Conservation (phyloP, 2,329 filamentous ascomycete species). For the Fusarium hainanense region DNA sequence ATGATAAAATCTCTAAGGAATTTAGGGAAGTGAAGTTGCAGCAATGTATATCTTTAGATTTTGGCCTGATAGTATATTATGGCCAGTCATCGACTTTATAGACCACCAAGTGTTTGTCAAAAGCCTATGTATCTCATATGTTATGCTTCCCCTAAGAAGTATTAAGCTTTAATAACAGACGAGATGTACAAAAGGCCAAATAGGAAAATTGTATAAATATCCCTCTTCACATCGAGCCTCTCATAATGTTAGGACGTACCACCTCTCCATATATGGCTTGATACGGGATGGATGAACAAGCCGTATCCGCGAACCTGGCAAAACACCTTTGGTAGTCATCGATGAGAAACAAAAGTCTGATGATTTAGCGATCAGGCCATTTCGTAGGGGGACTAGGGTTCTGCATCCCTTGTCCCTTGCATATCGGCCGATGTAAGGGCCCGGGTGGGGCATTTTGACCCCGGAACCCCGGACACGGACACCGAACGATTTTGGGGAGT, state of each 20-base stretch:
- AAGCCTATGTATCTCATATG: neutral
- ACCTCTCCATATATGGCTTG: neutral
- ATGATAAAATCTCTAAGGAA: neutral
- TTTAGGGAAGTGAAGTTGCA: neutral
- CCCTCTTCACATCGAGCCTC: neutral
- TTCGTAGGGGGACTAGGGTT: constrained; percentile 24
- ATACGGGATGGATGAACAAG: neutral
- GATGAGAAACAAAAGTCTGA: constrained; percentile 15
- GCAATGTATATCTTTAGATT: neutral
- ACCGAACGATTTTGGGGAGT: constrained; percentile 5
- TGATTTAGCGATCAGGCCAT: constrained; percentile 34
- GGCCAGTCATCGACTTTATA: neutral
- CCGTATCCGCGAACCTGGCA: neutral
- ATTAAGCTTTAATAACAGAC: neutral
- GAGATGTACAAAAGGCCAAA: accelerated
- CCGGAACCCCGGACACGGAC: constrained; percentile 15
- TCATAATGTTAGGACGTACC: neutral
- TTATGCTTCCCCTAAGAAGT: too few species aligned
- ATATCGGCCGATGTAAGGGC: constrained; percentile 31
- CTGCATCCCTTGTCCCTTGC: constrained; percentile 23
- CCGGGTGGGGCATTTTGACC: constrained; percentile 18
- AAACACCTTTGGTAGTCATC: neutral
- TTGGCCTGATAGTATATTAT: too few species aligned
- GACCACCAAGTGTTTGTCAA: neutral
- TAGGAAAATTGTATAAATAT: neutral